A percentile compares a stretch with the other conserved stretches of the same genome.
Conservation (phyloP, 441 rosid species). For the Aleurites moluccanus region DNA sequence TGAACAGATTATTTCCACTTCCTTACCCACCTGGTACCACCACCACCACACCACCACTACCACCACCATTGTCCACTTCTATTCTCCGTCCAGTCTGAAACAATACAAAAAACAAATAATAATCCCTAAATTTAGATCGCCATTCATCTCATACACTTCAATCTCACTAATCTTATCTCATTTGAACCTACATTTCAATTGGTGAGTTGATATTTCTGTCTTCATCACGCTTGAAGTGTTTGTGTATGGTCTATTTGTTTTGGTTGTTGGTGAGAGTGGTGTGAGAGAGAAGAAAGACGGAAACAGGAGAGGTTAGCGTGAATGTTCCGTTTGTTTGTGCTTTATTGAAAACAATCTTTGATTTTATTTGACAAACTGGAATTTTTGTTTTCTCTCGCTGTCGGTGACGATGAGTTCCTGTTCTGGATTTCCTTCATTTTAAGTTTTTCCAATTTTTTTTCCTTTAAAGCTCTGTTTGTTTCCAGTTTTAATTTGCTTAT, state of each 20-base stretch:
- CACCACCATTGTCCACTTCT: constrained; percentile 13
- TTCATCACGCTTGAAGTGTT: not conserved
- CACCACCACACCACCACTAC: constrained; percentile 23
- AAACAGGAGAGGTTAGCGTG: not conserved
- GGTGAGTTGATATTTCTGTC: constrained; percentile 30
- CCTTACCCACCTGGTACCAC: constrained; percentile 7
- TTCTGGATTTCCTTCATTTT: constrained; percentile 20
- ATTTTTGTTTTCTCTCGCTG: constrained; percentile 22
- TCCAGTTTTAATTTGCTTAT: constrained; percentile 10
- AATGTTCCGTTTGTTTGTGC: constrained; percentile 8
- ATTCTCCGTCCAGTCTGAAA: not conserved
- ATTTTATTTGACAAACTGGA: not conserved
- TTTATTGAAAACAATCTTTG: constrained; percentile 1
- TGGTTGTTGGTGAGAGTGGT: constrained; percentile 1
- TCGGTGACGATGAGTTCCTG: constrained; percentile 7
- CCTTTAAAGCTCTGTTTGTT: not conserved
- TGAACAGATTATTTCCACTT: constrained; percentile 29
- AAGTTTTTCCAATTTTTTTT: not conserved
- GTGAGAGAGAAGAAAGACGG: not conserved
- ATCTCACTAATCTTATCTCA: constrained; percentile 8
- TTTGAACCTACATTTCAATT: constrained; percentile 37
- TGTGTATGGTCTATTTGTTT: not conserved
- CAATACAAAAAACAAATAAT: constrained; percentile 6
- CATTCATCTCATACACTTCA: constrained; percentile 19
- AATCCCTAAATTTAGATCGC: constrained; percentile 29